Base-by-base conservation (phyloP, 2,329 filamentous ascomycete genomes). In the Plectosphaerella cucumerina region DNA sequence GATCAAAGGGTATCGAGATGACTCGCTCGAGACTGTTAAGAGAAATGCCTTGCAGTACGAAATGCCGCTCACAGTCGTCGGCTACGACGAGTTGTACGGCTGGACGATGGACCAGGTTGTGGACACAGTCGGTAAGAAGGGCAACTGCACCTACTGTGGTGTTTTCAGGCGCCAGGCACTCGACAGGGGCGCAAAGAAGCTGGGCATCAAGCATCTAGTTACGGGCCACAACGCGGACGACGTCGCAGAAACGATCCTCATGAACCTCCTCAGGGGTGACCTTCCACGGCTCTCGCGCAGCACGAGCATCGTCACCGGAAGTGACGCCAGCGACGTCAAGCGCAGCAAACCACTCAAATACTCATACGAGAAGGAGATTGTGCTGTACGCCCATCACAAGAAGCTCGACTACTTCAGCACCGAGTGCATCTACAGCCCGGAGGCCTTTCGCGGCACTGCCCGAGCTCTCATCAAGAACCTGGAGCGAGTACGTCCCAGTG, bases 91-190 rank as follows among this genome's bases (percentile, higher is more conserved):
- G 62, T 76, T 99, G 10, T 99, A 99, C 66, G 94, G 93, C 9
- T 99, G 94, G 94, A 97, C 92, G 1, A 99, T 99, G 94, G 94
- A 99, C 64, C 90, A 97, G 64, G 94, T 99, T 10, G 95, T 99
- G 4, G 89, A 92, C 62, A 90, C 93, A 45, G 89, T 99, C 47
- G 94, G 94, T 14, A 97, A 97, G 74, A 97, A 97, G 69, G 92
- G 93, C 26, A 99, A 99, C 70, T 99, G 94, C 78, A 99, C 95
- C 26, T 99, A 99, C 64, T 99, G 94, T 63, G 94, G 94, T 14
- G 94, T 99, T 17, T 99, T 99, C 65, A 80, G 94, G 49, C 81
- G 95, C 52, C 94, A 99, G 72, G 94, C 94, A 2, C 77, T 99
- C 33, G 94, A 99, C 67, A 84, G 94, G 9, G 94, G 94, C 17